phyloP scores from a whole-genome alignment of 2,329 filamentous ascomycete genomes.

The Colletotrichum scovillei region DNA sequence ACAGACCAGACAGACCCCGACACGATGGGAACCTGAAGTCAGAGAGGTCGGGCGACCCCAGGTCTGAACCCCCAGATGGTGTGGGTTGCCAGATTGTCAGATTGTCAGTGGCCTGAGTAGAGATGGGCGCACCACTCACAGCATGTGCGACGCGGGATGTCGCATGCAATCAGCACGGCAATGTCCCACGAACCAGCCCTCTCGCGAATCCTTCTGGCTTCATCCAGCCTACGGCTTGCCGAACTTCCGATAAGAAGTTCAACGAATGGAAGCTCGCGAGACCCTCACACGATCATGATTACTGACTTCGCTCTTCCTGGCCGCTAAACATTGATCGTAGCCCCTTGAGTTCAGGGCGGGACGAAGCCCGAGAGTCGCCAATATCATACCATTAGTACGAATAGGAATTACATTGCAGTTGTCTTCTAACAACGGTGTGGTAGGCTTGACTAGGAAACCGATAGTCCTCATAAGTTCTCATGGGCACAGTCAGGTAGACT shows the following conservation, averaged over 20 bases:
- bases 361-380: not conserved
- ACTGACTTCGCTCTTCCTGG: not conserved
- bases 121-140: conserved; percentile 3
- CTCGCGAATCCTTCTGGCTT: not conserved
- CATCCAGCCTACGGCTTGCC: not conserved
- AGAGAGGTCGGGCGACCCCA: not conserved
- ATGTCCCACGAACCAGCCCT: not conserved
- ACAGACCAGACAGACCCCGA: not conserved
- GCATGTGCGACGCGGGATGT: conserved; percentile 12
- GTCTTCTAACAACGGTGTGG: too few relatives aligned
- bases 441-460: too few relatives aligned
- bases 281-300: not conserved
- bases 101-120: conserved; percentile 10
- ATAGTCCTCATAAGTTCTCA: too few relatives aligned
- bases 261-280: not conserved
- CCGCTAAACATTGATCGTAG: not conserved
- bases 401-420: not conserved
- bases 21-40: not conserved
- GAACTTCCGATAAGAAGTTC: not conserved
- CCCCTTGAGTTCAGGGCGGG: not conserved
- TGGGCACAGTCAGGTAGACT: too few relatives aligned
- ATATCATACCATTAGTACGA: too few relatives aligned
- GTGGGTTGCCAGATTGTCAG: not conserved
- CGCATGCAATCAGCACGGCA: not conserved
- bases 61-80: not conserved